Base-by-base conservation (phyloP, 768 basidiomycete species). In the Auricularia heimuer region DNA sequence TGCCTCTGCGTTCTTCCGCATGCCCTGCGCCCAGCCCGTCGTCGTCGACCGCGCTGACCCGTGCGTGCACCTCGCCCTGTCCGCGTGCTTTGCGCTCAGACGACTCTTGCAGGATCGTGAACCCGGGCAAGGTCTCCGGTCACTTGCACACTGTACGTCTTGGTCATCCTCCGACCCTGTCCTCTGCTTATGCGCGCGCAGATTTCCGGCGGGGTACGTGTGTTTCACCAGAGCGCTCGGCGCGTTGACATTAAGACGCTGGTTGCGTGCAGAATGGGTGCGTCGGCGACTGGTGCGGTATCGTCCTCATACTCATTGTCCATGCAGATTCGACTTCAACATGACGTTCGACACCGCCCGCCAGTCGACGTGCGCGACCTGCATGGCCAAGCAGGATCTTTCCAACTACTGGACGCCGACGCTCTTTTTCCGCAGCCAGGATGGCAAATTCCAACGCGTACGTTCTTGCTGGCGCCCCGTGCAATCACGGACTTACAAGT, bases 11-110 rank as follows among this genome's bases (percentile, higher is more conserved):
- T 65, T 65, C 42, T 65, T 65, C 33, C 64, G 64, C 60, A 60
- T 65, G 64, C 64, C 64, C 3, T 65, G 64, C 58, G 18, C 10
- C 6, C 36, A 44, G 18, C 64, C 64, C 37, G 60, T 65, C 64
- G 64, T 65, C 12, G 64, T 65, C 37, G 64, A 65, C 24, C 64
- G 64, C 36, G 35, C 58, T 7, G 64, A 65, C 64, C 64, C 64
- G 21, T 35, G 14, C 63, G 58, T 61, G 18, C 29, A 61, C 21
- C 64, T 36, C 44, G 11, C 10, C 37, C 1, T n/a, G n/a, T 1
- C 36, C 33, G 29, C 36, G 10, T 29, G 29, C 36, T 36, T 6
- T 3, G 12, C 36, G 24, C 6, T 36, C n/a, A 12, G 29, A 10
- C 24, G 36, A 62, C 61, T 37, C 61, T 62, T 4, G 29, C 14